Base-by-base conservation (phyloP, 2,329 filamentous ascomycete species). In the Alternaria rosae region DNA sequence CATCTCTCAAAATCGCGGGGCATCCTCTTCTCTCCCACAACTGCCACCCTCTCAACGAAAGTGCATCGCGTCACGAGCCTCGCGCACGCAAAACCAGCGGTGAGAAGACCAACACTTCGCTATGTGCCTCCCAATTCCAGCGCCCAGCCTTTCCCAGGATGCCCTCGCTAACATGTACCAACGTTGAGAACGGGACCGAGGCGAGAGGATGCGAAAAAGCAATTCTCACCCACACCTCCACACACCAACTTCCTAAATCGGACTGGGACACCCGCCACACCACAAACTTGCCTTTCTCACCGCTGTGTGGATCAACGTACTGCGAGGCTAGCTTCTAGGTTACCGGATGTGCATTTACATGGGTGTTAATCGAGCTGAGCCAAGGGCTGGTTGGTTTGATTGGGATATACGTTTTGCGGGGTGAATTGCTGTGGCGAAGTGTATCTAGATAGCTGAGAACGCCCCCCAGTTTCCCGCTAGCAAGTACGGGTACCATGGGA, bases 161-260 rank as follows among this genome's bases (percentile, higher is more conserved):
- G 47, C 11, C 47, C 17, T 51, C 47, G 47, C 47, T 51, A 51
- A 21, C 13, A 51, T 51, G 47, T 51, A 51, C 47, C 47, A 38
- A 51, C 47, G 47, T 51, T 51, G 47, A 30, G 47, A 38, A 51
- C 47, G 47, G 47, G 47, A 51, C 47, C 47, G 47, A 51, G 47
- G 47, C 47, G 47, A 51, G 47, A 38, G 17, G 35, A 23, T 30
- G 20, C n/a, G 20, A 28, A 51, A 51, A 51, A 51, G 47, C 30
- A 51, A 51, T 23, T 23, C 20, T 6, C 47, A 51, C 28, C 47
- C 47, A 51, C 47, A 51, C 47, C 20, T 38, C 47, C 47, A 51
- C 13, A 21, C 47, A 51, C 13, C 47, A 51, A 51, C 47, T 51
- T 38, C 47, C 47, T 38, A 15, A 38, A 23, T 35, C 17, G 47